Evolutionary conservation across 805 yeast genomes (phyloP).

Genomic region (Candida peoriensis): DNA sequence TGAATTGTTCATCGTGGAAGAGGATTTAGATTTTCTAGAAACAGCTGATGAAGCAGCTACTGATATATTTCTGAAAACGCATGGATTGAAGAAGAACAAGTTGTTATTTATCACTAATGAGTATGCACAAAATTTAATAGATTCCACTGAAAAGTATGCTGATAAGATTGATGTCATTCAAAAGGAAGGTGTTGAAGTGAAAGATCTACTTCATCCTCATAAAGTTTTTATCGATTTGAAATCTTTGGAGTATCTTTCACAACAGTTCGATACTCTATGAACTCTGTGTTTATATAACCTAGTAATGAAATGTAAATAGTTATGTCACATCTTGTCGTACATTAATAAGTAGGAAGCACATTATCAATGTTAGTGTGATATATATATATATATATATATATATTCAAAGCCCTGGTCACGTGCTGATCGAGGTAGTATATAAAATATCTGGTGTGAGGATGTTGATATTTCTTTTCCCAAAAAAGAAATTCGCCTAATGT

Average conservation of each 20-base stretch:
- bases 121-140: constrained; percentile 52
- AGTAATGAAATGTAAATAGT: constrained; percentile 13
- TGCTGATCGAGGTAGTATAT: too few species aligned
- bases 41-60: constrained; percentile 41
- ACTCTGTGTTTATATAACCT: constrained; percentile 4
- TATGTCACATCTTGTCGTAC: too few species aligned
- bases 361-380: too few species aligned
- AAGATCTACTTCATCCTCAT: constrained; percentile 77
- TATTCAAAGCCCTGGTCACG: too few species aligned
- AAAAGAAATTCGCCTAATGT: too few species aligned
- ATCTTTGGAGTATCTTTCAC: constrained; percentile 61
- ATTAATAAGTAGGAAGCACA: too few species aligned
- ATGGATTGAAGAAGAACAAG: constrained; percentile 45
- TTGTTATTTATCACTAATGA: constrained; percentile 65
- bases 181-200: constrained; percentile 75
- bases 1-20: constrained; percentile 57
- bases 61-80: constrained; percentile 42
- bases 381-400: too few species aligned
- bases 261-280: constrained; percentile 8
- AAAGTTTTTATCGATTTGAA: constrained; percentile 66
- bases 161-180: constrained; percentile 58
- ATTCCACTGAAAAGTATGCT: constrained; percentile 49
- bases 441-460: too few species aligned
- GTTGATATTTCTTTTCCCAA: too few species aligned
- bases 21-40: constrained; percentile 32